Evolutionary conservation across 352 stramenopile genomes (phyloP).

Genomic region (Blastocystis sp.): DNA sequence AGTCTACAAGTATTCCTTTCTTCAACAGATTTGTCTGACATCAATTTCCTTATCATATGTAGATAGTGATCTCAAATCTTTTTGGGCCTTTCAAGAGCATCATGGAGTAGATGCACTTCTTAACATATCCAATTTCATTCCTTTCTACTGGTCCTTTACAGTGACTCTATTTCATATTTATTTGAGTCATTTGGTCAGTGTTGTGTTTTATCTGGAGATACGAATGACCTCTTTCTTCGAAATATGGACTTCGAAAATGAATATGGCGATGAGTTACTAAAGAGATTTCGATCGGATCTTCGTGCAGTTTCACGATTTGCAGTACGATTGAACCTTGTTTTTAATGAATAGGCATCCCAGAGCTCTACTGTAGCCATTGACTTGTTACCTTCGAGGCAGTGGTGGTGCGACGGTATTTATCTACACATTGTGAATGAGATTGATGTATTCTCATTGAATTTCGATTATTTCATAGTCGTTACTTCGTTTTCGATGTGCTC

Average conservation of each 20-base stretch:
- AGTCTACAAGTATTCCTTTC: not conserved
- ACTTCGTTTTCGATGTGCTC: not conserved
- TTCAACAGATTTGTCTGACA: not conserved
- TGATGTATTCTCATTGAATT: not conserved
- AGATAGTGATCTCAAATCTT: not conserved
- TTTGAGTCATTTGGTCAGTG: not conserved
- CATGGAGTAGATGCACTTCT: not conserved
- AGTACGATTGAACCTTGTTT: not conserved
- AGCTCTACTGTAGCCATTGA: not conserved
- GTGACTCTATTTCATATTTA: not conserved
- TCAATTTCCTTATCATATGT: not conserved
- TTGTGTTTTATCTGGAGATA: not conserved
- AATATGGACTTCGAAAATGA: not conserved
- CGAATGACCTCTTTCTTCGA: not conserved
- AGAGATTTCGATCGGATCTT: not conserved
- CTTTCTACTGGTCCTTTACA: not conserved
- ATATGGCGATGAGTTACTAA: not conserved
- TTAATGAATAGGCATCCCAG: not conserved
- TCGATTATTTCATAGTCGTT: not conserved
- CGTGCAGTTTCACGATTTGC: not conserved
- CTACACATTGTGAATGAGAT: conserved; percentile 14
- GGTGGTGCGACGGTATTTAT: not conserved
- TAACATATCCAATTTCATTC: not conserved
- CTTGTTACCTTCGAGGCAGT: not conserved
- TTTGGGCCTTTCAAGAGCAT: not conserved